Conservation (phyloP, 306 rosid genomes). For the Lithocarpus polystachyus region DNA sequence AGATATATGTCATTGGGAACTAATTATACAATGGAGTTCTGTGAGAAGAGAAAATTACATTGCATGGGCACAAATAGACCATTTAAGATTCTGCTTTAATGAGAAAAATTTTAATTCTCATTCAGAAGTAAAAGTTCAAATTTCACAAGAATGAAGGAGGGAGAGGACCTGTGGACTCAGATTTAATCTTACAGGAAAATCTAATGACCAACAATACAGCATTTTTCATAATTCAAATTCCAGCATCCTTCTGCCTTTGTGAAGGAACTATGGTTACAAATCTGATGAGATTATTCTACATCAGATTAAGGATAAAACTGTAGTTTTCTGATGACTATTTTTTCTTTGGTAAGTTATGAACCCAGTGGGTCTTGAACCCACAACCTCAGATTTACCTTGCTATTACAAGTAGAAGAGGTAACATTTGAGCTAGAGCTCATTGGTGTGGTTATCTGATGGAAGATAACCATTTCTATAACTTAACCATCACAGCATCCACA, state of each 20-base stretch:
- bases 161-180: background rate
- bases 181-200: background rate
- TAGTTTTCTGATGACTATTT: background rate
- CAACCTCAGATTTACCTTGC: no score
- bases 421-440: no score
- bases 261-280: background rate
- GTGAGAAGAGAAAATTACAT: background rate
- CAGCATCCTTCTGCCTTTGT: background rate
- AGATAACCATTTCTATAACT: background rate
- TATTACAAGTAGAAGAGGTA: no score
- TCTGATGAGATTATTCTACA: background rate
- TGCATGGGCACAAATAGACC: background rate
- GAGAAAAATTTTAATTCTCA: background rate
- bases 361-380: no score
- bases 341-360: no score
- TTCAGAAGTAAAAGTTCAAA: background rate
- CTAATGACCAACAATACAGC: background rate
- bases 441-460: background rate
- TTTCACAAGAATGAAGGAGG: background rate
- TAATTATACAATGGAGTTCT: background rate
- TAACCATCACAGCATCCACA: background rate
- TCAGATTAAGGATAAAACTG: background rate
- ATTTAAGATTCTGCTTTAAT: background rate
- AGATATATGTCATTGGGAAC: constrained; percentile 12
- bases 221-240: background rate